These are phyloP conservation scores for Ormosia emarginata DNA, from an alignment of 306 rosid species.

Conservation along the genomic window DNA sequence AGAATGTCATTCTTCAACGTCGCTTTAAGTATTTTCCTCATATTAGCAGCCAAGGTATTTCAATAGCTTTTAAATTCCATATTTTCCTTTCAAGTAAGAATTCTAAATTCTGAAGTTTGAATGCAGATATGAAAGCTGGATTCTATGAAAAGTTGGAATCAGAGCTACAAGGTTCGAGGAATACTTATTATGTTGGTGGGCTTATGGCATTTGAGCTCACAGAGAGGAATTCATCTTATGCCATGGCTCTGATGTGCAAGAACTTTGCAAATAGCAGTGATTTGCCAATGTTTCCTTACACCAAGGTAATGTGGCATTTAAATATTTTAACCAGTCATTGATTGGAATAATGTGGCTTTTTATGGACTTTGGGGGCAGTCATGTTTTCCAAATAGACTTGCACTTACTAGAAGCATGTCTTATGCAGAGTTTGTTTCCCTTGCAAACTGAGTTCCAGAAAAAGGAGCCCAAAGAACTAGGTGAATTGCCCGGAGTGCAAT, in stretches of 20 bases:
- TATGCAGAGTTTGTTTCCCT: conserved; percentile 67
- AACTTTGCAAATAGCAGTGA: conserved; percentile 64
- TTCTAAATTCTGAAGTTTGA: conserved; percentile 20
- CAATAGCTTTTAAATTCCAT: background rate
- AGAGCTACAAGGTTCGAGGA: conserved; percentile 76
- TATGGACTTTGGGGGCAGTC: background rate
- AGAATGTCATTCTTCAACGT: conserved; percentile 71
- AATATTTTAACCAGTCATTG: background rate
- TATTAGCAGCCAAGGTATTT: conserved; percentile 68
- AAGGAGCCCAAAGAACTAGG: conserved; percentile 40
- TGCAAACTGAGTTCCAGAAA: conserved; percentile 43
- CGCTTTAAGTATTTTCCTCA: conserved; percentile 91
- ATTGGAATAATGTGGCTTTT: background rate
- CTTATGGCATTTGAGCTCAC: conserved; percentile 98
- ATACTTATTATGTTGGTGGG: conserved; percentile 86
- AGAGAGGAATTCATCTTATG: conserved; percentile 90
- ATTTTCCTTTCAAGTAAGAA: conserved; percentile 6
- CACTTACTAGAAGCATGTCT: conserved; percentile 21
- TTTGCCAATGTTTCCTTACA: conserved; percentile 63
- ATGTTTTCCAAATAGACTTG: background rate
- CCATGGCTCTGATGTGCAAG: conserved; percentile 87
- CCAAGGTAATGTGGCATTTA: conserved; percentile 52
- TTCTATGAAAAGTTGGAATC: conserved; percentile 80
- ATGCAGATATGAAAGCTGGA: conserved; percentile 79
- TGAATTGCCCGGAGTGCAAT: conserved; percentile 65